Conservation (phyloP, 139 green algal genomes). For the Coelastrella sp. region DNA sequence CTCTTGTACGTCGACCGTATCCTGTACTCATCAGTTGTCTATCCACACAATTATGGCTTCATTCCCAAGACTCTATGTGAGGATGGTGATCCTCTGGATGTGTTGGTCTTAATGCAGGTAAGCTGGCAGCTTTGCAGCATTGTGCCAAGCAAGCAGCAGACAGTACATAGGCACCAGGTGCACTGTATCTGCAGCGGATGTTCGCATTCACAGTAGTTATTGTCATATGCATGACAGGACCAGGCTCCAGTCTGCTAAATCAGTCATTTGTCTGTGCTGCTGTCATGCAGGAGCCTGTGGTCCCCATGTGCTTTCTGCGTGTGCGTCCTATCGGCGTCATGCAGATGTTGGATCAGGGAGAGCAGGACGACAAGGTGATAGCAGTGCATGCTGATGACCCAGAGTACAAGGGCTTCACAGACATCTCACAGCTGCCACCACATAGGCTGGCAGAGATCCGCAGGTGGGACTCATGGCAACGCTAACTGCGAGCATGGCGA, state of each 20-base stretch:
- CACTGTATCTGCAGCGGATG: neutral
- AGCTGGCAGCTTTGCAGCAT: no score
- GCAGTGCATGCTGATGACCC: conserved; percentile 93
- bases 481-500: no score
- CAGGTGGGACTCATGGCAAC: conserved; percentile 55
- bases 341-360: conserved; percentile 95
- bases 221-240: no score
- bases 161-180: no score
- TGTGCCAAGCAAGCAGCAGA: no score
- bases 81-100: conserved; percentile 93
- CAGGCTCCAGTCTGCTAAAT: no score
- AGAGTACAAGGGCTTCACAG: conserved; percentile 88
- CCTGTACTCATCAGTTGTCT: conserved; percentile 94
- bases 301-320: conserved; percentile 91
- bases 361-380: conserved; percentile 88
- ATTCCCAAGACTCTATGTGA: conserved; percentile 96
- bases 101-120: conserved; percentile 91
- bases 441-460: conserved; percentile 91
- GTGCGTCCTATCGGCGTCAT: conserved; percentile 93
- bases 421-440: conserved; percentile 91
- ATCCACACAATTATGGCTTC: conserved; percentile 97
- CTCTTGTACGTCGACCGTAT: conserved; percentile 91
- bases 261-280: no score
- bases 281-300: conserved; percentile 80
- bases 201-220: neutral